Evolutionary conservation across 2,329 filamentous ascomycete species (phyloP).

Genomic region (Pseudogymnoascus sp.): DNA sequence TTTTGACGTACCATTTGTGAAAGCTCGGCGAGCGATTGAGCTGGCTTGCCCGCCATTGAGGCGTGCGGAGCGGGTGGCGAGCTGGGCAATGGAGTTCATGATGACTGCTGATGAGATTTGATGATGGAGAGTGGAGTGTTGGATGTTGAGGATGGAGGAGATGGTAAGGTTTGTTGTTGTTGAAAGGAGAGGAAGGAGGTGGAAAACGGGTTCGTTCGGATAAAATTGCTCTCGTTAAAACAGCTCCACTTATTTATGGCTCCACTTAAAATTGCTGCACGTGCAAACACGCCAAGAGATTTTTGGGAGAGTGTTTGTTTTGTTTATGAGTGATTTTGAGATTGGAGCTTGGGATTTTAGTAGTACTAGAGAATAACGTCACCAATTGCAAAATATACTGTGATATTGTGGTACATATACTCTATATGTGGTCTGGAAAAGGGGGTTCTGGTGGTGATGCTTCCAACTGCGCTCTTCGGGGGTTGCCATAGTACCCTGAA

Average conservation of each 20-base stretch:
- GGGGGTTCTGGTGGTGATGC: neutral
- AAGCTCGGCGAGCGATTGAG: conserved; percentile 24
- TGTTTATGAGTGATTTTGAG: neutral
- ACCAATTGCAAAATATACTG: neutral
- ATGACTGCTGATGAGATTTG: conserved; percentile 23
- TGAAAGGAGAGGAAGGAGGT: conserved; percentile 14
- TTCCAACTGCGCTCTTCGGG: neutral
- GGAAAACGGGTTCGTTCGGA: conserved; percentile 12
- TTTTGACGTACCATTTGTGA: conserved; percentile 25
- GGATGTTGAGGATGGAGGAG: conserved; percentile 7
- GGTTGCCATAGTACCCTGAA: conserved; percentile 12
- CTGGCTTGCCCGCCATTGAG: conserved; percentile 24
- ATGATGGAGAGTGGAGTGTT: conserved; percentile 18
- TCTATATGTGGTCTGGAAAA: neutral
- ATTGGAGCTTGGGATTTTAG: neutral
- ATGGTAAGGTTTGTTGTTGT: conserved; percentile 10
- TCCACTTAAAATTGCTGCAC: conserved; percentile 12
- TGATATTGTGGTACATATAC: neutral
- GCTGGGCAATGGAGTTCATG: conserved; percentile 25
- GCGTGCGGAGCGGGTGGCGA: conserved; percentile 20
- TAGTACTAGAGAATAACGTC: neutral
- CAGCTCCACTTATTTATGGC: conserved; percentile 4
- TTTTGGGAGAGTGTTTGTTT: neutral
- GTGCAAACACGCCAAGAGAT: conserved; percentile 11
- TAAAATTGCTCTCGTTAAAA: conserved; percentile 12